Conservation (phyloP, 495 filamentous ascomycete genomes). For the Emericellopsis terricola region DNA sequence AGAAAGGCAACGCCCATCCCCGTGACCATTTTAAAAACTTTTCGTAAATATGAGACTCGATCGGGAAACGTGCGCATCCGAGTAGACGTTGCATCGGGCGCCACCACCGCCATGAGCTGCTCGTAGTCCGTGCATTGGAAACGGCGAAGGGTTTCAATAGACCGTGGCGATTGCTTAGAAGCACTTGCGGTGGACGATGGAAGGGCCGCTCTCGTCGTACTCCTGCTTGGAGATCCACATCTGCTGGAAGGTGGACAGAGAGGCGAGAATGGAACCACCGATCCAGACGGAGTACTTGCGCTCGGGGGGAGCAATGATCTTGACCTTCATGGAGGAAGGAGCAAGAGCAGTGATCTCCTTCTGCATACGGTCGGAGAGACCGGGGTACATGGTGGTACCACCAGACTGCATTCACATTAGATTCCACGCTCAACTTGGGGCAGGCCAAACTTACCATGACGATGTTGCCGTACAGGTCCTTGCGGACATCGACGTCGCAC, state of each 20-base stretch:
- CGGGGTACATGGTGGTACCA: conserved; percentile 99
- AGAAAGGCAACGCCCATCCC: conserved; percentile 24
- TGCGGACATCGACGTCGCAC: conserved; percentile 98
- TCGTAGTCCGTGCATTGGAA: no score
- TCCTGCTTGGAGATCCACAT: conserved; percentile 99
- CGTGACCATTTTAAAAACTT: conserved; percentile 28
- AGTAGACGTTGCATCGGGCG: conserved; percentile 16
- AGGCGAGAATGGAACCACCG: conserved; percentile 98
- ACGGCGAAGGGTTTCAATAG: conserved; percentile 16
- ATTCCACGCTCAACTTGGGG: background rate
- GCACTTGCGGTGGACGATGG: conserved; percentile 99
- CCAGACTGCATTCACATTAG: conserved; percentile 50
- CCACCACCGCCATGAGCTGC: no score
- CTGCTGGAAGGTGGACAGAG: conserved; percentile 99
- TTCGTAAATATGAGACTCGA: conserved; percentile 30
- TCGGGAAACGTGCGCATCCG: conserved; percentile 24
- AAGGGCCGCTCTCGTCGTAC: conserved; percentile 99
- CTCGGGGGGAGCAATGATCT: conserved; percentile 96
- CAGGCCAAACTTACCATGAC: conserved; percentile 64
- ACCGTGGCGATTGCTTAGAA: no score
- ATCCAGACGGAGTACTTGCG: conserved; percentile 99
- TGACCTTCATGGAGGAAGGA: conserved; percentile 97
- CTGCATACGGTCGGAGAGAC: conserved; percentile 99
- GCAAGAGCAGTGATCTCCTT: conserved; percentile 99
- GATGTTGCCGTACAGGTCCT: conserved; percentile 99